These are phyloP conservation scores for Leishmania tropica DNA, from an alignment of 208 protist species.

Conservation along the genomic window DNA sequence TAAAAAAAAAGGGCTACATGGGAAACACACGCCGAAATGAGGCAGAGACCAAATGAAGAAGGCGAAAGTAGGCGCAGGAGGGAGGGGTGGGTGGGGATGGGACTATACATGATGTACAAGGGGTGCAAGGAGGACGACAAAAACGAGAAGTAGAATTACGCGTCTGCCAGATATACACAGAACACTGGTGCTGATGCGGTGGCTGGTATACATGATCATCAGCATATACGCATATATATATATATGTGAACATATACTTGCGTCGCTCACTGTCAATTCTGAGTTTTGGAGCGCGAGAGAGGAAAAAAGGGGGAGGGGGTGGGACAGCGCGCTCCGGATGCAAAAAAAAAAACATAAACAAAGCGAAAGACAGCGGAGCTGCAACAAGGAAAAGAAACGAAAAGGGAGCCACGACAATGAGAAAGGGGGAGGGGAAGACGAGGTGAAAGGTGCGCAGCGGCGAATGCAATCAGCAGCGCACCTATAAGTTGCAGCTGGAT, in stretches of 20 bases:
- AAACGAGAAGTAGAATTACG: not conserved
- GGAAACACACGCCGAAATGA: not conserved
- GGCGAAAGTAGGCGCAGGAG: not conserved
- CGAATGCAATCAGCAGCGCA: not conserved
- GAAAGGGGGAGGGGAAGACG: not conserved
- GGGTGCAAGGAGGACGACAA: not conserved
- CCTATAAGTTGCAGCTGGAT: not conserved
- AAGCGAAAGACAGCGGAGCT: not conserved
- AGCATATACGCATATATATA: not conserved
- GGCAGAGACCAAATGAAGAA: not conserved
- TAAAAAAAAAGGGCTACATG: not conserved
- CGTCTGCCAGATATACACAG: not conserved
- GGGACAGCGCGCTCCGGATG: no score
- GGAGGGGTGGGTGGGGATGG: not conserved
- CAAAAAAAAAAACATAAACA: not conserved
- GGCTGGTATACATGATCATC: not conserved
- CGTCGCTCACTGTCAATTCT: not conserved
- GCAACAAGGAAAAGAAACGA: not conserved
- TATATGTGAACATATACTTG: not conserved
- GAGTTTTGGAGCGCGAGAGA: not conserved
- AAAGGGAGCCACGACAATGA: not conserved
- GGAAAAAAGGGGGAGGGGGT: not conserved
- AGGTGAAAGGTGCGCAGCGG: not conserved
- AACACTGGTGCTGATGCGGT: not conserved
- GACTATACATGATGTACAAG: not conserved